Evolutionary conservation across 306 rosid genomes (phyloP), one percentile per base, ranked within the genome.

Genomic region (Vigna mungo): DNA sequence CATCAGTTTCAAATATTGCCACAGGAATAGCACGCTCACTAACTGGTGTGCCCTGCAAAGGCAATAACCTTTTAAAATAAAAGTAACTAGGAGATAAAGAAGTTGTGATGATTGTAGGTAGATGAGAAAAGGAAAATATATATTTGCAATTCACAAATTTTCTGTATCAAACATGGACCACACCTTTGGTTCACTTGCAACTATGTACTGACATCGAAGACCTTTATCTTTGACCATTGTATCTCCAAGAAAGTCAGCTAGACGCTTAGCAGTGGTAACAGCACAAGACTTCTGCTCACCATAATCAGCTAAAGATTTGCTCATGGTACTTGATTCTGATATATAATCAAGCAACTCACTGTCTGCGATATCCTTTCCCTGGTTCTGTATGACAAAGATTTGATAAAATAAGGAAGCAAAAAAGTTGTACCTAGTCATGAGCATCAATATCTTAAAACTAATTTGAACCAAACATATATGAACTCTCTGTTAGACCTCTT

Each of bases 1-100:
- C 84, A 74, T 92, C 96, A 65, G 98, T 92, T 84, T 92, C 96
- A 82, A 95, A 95, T 81, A 95, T 92, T 74, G 98, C 98, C 81
- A 95, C 98, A 71, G 98, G 98, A 79, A 95, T 87, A 85, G 98
- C 98, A 79, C 98, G 98, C 88, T 90, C 98, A 16, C 98, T 95
- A 70, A 95, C 98, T 77, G 98, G 96, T 63, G 98, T 88, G 75
- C 98, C 98, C 98, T 95, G 82, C 73, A 84, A 84, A 73, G 74
- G 80, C 48, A 74, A 70, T 16, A 17, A 34, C 23, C 14, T 52
- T 54, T 72, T 70, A 16, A 66, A 67, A 73, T 60, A 55, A 43
- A 39, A 64, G 60, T 44, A 77, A 59, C 18, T 46, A 47, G 49
- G 47, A 39, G 20, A 53, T 60, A 71, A 67, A 82, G 67, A 78